Evolutionary conservation across 2,329 filamentous ascomycete genomes (phyloP), one percentile per base, ranked within the genome.

Genomic region (Atkinsonella hypoxylon): DNA sequence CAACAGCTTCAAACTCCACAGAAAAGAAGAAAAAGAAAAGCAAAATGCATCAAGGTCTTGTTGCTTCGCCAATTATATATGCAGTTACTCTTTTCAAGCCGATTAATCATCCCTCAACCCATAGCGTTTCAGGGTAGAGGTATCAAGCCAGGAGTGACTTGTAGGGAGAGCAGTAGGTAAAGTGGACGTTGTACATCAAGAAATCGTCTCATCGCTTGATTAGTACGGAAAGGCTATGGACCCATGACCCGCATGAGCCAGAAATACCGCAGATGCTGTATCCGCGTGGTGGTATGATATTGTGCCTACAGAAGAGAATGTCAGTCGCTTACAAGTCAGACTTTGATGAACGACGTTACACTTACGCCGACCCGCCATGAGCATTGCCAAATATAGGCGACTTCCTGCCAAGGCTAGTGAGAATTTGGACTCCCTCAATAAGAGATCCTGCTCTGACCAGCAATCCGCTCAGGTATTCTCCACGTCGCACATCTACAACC

Each of bases 401-500:
- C 64, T 84, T 86, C 59, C 90, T 79, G n/a, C 90, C 90, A 53
- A 88, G 70, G 60, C 83, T 96, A 1, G 93, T 97, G 66, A 96
- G 71, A 55, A 97, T 83, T 64, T 95, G 89, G 48, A 97, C 77
- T 12, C 83, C 91, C 64, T 96, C 89, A 57, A 97, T 84, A 81
- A 86, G 93, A 53, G 79, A 73, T 20, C 88, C 89, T 47, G 85
- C 82, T 57, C 89, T 77, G 48, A 97, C 73, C 58, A 85, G 79
- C 64, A 98, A 96, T 9, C 93, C 93, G 53, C 89, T 81, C 43
- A 98, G 74, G 54, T 87, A 85, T 69, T 98, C 93, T 50, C 90
- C 89, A 50, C 83, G 82, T 42, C 88, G 81, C 34, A 87, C 83
- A 67, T 97, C 90, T 87, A 52, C 77, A 52, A n/a, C 6, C 50